Evolutionary conservation across 345 rosid genomes (phyloP).

Genomic region (Stellera chamaejasme): DNA sequence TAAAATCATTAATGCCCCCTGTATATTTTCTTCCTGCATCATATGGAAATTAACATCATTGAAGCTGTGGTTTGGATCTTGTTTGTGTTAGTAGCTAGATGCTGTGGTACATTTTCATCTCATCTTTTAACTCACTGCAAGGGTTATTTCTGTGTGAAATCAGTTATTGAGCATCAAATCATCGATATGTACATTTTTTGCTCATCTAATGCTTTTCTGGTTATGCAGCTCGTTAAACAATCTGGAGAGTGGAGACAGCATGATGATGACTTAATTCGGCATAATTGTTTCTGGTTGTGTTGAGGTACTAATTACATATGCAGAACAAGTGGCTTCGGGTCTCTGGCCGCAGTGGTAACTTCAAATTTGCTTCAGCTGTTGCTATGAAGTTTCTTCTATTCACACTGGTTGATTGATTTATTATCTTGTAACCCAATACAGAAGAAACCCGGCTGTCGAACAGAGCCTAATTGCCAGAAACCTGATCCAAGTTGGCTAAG

Average conservation of each 20-base stretch:
- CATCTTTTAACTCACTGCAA: not conserved
- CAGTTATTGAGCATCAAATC: no score
- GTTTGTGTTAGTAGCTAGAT: not conserved
- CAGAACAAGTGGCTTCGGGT: not conserved
- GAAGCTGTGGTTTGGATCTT: slow-evolving; percentile 5
- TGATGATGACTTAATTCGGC: no score
- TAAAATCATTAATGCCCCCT: not conserved
- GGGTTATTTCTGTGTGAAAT: not conserved
- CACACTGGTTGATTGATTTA: no score
- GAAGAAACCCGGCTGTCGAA: no score
- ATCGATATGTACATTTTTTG: no score
- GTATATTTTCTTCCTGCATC: not conserved
- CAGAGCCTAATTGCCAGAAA: no score
- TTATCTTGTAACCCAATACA: no score
- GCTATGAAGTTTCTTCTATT: no score
- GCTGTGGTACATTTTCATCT: not conserved
- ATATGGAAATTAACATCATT: not conserved
- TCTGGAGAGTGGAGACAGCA: no score
- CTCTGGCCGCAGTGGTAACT: not conserved
- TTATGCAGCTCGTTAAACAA: no score
- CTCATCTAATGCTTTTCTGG: no score
- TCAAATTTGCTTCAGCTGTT: not conserved
- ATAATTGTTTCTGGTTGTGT: not conserved
- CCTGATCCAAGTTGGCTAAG: no score
- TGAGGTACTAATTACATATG: not conserved